Evolutionary conservation across 2,329 filamentous ascomycete genomes (phyloP).

Genomic region (Didymella pinodella): DNA sequence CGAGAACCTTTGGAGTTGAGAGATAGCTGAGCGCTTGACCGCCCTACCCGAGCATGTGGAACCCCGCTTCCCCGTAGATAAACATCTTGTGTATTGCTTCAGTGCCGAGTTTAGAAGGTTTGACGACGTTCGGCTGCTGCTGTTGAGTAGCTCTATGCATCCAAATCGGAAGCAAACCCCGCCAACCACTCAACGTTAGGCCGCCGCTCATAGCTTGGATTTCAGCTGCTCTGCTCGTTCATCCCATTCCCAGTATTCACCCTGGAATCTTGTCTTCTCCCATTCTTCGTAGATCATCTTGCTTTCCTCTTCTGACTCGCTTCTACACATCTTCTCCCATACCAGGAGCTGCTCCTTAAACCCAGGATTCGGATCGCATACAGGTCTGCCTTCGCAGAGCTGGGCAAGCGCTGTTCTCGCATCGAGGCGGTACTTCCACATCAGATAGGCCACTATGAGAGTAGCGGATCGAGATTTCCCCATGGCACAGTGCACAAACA

Average conservation of each 20-base stretch:
- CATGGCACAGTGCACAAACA: slow-evolving; percentile 50
- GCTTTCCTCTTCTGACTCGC: slow-evolving; percentile 25
- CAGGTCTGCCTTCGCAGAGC: slow-evolving; percentile 44
- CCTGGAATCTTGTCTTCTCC: slow-evolving; percentile 43
- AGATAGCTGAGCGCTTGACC: background rate
- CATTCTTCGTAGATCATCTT: slow-evolving; percentile 46
- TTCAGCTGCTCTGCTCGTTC: slow-evolving; percentile 23
- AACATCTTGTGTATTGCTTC: background rate
- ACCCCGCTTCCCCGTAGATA: background rate
- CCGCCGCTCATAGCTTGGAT: slow-evolving; percentile 16
- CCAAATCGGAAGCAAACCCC: background rate
- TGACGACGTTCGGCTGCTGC: background rate
- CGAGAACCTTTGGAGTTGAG: background rate
- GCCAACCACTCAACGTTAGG: background rate
- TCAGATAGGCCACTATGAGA: slow-evolving; percentile 45
- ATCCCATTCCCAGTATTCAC: slow-evolving; percentile 52
- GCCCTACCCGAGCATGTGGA: background rate
- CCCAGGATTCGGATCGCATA: slow-evolving; percentile 46
- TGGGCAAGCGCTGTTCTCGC: slow-evolving; percentile 34
- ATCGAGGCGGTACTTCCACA: slow-evolving; percentile 37
- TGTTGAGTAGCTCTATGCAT: background rate
- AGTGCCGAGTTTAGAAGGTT: background rate
- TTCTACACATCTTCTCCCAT: slow-evolving; percentile 41
- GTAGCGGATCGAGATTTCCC: slow-evolving; percentile 46
- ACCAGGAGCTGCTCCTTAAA: slow-evolving; percentile 47